Base-by-base conservation (phyloP, 2,329 filamentous ascomycete species). In the Sclerotiophoma versabilis region DNA sequence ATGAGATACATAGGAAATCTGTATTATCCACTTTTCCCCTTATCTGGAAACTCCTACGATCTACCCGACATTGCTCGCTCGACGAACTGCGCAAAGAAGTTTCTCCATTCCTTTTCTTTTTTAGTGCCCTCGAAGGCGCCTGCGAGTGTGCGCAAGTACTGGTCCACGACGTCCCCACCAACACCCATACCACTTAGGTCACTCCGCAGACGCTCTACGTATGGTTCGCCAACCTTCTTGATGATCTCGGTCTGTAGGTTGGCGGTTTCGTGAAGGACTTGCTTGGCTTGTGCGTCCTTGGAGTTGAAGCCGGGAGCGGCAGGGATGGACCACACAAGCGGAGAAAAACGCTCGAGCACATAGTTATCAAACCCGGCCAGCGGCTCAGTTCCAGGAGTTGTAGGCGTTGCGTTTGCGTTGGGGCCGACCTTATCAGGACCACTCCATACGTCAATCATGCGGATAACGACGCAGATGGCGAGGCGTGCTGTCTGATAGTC, bases 311-410 rank as follows among this genome's bases (percentile, higher is more conserved):
- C 83, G 5, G 89, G 82, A 37, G 93, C 89, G 32, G 86, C 86
- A 29, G 96, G 86, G 6, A 98, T 87, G 33, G 91, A 89, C 95
- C 95, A 99, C 73, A 90, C 93, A 7, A 96, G 83, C 0, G 90
- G 85, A 54, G 96, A 93, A 78, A 99, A 96, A 19, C 90, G 86
- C 36, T 90, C 86, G 54, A 98, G 90, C 76, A 96, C 89, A 76
- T 96, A 98, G 51, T 85, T 84, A 65, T 96, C 92, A 71, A 99
- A 99, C 6, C 95, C 93, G 2, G 93, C 91, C 23, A 99, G 75
- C 1, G 81, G 80, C 4, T 80, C 77, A 10, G 79, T 80, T 0
- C 84, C 77, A 4, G 82, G 77, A 29, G 80, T 83, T 11, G 85
- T 71, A n/a, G 72, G 68, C 9, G 73, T 74, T 32, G 76, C 68